phyloP scores from a whole-genome alignment of 73 alveolate species.

The Paramecium octaurelia region DNA sequence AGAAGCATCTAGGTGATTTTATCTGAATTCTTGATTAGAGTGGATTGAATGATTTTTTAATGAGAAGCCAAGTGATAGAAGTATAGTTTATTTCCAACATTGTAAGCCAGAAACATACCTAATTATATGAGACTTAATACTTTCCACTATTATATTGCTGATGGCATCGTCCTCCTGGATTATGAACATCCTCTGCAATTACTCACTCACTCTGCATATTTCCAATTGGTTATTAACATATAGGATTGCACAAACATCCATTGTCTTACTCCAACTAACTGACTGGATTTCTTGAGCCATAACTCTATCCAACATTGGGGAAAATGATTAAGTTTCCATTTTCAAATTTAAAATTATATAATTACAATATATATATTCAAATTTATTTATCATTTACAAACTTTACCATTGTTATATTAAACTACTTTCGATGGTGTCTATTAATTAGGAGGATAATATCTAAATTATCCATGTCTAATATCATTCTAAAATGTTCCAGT shows the following conservation, averaged over 20 bases:
- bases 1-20: not conserved
- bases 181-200: slow-evolving; percentile 21
- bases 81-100: not conserved
- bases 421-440: not conserved
- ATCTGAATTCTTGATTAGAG: not conserved
- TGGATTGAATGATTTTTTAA: not conserved
- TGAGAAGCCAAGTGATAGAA: slow-evolving; percentile 17
- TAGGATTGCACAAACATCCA: slow-evolving; percentile 44
- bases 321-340: slow-evolving; percentile 4
- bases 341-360: slow-evolving; percentile 12
- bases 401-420: not conserved
- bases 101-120: not conserved
- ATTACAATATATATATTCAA: not conserved
- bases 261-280: slow-evolving; percentile 43
- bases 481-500: not conserved
- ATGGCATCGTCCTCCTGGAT: not conserved
- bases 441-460: not conserved
- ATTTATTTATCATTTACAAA: not conserved
- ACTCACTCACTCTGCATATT: slow-evolving; percentile 28
- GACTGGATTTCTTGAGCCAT: slow-evolving; percentile 21
- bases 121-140: not conserved
- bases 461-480: not conserved
- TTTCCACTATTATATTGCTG: not conserved
- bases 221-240: not conserved
- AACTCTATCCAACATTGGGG: not conserved